phyloP scores from a whole-genome alignment of 2,329 filamentous ascomycete species.

The Graphilbum sp. region DNA sequence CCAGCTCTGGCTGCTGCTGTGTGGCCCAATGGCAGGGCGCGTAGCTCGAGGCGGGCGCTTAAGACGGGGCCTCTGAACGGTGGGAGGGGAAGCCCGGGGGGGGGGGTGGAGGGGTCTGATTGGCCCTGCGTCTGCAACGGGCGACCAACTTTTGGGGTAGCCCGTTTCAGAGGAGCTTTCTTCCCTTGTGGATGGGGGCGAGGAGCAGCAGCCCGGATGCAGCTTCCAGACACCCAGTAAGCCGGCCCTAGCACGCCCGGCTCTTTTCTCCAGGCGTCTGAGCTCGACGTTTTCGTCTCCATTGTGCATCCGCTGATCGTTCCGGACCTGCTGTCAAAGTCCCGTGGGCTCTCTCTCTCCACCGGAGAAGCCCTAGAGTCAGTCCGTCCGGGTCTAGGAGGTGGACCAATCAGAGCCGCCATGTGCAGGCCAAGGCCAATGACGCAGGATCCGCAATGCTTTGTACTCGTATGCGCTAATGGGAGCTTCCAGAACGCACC shows the following conservation, averaged over 20 bases:
- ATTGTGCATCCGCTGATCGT: no score
- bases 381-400: slow-evolving; percentile 1
- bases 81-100: slow-evolving; percentile 1
- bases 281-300: no score
- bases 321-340: no score
- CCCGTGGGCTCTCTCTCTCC: no score
- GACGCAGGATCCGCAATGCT: not conserved
- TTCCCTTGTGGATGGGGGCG: no score
- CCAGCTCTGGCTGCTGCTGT: not conserved
- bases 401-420: slow-evolving; percentile 3
- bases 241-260: no score
- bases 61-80: no score
- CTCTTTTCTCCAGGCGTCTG: no score
- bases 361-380: slow-evolving; percentile 4
- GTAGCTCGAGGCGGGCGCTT: slow-evolving; percentile 3
- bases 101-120: slow-evolving; percentile 1
- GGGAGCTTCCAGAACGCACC: slow-evolving; percentile 6
- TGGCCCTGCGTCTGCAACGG: slow-evolving; percentile 2
- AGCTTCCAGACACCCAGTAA: not conserved
- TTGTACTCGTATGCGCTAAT: no score
- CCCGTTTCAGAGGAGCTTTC: no score
- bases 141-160: no score
- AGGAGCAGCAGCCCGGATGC: no score
- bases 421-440: not conserved
- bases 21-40: not conserved